A percentile compares a stretch with the other conserved stretches of the same genome.
Conservation (phyloP, 495 filamentous ascomycete species). For the Neurospora sp. region DNA sequence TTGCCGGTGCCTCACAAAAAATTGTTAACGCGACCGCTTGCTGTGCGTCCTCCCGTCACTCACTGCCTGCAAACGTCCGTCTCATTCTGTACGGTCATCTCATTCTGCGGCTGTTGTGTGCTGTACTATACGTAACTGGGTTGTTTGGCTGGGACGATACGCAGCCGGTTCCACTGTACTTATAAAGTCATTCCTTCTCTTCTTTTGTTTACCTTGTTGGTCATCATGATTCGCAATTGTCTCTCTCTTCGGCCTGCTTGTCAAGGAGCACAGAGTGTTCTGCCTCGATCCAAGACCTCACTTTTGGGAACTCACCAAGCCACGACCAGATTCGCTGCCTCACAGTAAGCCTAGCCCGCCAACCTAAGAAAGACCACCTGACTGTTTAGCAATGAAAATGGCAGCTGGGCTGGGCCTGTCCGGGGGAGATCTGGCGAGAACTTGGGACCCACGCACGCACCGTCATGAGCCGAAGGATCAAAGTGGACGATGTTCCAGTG, state of each 20-base stretch:
- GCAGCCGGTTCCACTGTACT: not conserved
- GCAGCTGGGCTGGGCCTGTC: not conserved
- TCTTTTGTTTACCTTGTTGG: not conserved
- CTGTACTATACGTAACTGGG: conserved; percentile 12
- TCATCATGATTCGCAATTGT: conserved; percentile 18
- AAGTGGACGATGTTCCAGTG: not conserved
- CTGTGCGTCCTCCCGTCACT: not conserved
- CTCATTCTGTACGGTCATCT: not conserved
- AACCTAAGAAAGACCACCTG: not conserved
- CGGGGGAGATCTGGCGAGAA: not conserved
- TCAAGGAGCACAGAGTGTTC: conserved; percentile 15
- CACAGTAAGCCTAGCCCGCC: not conserved
- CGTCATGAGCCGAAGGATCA: not conserved
- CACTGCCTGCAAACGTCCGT: not conserved
- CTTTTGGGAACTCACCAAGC: not conserved
- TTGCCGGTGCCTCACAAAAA: not conserved
- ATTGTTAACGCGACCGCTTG: not conserved
- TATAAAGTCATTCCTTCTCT: conserved; percentile 1
- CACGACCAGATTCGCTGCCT: not conserved
- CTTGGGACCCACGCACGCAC: not conserved
- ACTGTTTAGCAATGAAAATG: not conserved
- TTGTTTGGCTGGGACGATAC: not conserved
- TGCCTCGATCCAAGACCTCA: conserved; percentile 3
- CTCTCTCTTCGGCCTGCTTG: conserved; percentile 11
- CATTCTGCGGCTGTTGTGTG: not conserved